Evolutionary conservation across 2,329 filamentous ascomycete genomes (phyloP).

Genomic region (Trematosphaeria pertusa): DNA sequence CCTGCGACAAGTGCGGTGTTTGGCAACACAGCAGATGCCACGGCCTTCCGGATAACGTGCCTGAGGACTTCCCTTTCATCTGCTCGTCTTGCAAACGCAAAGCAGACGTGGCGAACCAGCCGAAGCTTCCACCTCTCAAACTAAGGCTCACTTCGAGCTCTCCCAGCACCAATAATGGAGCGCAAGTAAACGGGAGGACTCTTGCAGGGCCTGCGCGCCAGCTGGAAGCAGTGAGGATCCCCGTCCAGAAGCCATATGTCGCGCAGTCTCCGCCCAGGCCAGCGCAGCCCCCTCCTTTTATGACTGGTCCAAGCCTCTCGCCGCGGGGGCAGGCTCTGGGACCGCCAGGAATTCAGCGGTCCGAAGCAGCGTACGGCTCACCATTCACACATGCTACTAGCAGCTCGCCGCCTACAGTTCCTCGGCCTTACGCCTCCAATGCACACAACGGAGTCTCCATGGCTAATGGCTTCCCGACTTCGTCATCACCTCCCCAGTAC

Average conservation of each 20-base stretch:
- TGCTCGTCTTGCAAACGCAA: slow-evolving; percentile 79
- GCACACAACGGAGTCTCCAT: slow-evolving; percentile 22
- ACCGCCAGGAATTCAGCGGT: slow-evolving; percentile 49
- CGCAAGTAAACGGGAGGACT: slow-evolving; percentile 26
- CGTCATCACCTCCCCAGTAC: slow-evolving; percentile 45
- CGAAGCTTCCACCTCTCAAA: slow-evolving; percentile 68
- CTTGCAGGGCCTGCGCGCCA: slow-evolving; percentile 14
- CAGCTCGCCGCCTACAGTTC: slow-evolving; percentile 29
- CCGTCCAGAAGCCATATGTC: slow-evolving; percentile 17
- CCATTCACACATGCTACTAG: slow-evolving; percentile 34
- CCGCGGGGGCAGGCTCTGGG: slow-evolving; percentile 53
- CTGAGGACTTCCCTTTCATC: slow-evolving; percentile 89
- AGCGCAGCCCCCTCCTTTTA: slow-evolving; percentile 36
- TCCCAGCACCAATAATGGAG: slow-evolving; percentile 36
- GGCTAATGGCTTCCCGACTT: slow-evolving; percentile 35
- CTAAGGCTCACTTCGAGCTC: slow-evolving; percentile 62
- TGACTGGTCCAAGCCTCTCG: slow-evolving; percentile 53
- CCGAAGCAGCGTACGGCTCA: slow-evolving; percentile 46
- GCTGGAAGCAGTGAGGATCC: slow-evolving; percentile 31
- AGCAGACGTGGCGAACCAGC: slow-evolving; percentile 66
- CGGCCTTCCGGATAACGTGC: slow-evolving; percentile 77
- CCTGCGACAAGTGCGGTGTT: slow-evolving; percentile 90
- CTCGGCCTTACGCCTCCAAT: slow-evolving; percentile 27
- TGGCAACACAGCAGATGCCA: slow-evolving; percentile 98
- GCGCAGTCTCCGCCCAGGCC: slow-evolving; percentile 27